A percentile compares a stretch with the other conserved stretches of the same genome.
phyloP scores from a whole-genome alignment of 1,139 yeast species.

The Saccharomyces hybrid region DNA sequence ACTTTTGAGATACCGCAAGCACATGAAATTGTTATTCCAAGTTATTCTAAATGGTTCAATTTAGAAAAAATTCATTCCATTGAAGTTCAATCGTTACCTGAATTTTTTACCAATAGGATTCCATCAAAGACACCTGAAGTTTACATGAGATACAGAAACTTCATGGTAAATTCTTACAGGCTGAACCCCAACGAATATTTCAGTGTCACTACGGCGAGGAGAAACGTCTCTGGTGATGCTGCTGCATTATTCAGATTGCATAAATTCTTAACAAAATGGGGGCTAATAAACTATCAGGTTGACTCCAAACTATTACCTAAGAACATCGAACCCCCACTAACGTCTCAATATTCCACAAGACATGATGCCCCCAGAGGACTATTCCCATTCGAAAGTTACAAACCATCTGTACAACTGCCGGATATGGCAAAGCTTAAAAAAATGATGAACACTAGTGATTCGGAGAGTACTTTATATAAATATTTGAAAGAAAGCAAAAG shows the following conservation, averaged over 20 bases:
- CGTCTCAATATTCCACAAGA: conserved; percentile 59
- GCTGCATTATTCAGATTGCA: conserved; percentile 89
- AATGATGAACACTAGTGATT: conserved; percentile 34
- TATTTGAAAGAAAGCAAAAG: conserved; percentile 17
- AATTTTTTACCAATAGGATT: conserved; percentile 70
- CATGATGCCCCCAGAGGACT: conserved; percentile 92
- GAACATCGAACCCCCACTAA: conserved; percentile 61
- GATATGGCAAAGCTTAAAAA: conserved; percentile 52
- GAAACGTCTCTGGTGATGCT: conserved; percentile 93
- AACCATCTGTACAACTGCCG: conserved; percentile 44
- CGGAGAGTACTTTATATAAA: conserved; percentile 18
- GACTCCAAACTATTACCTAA: conserved; percentile 57
- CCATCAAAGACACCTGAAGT: conserved; percentile 83
- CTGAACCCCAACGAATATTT: conserved; percentile 88
- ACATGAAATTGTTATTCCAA: conserved; percentile 86
- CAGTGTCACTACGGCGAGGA: conserved; percentile 87
- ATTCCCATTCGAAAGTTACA: conserved; percentile 83
- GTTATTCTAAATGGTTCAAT: conserved; percentile 87
- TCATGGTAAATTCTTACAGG: conserved; percentile 88
- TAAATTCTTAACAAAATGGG: conserved; percentile 90
- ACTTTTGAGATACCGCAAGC: conserved; percentile 46
- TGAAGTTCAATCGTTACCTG: conserved; percentile 75
- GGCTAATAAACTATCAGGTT: conserved; percentile 89
- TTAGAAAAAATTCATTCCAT: conserved; percentile 58
- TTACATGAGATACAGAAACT: conserved; percentile 81